Conservation (phyloP, 306 rosid genomes). For the Castanospermum australe region DNA sequence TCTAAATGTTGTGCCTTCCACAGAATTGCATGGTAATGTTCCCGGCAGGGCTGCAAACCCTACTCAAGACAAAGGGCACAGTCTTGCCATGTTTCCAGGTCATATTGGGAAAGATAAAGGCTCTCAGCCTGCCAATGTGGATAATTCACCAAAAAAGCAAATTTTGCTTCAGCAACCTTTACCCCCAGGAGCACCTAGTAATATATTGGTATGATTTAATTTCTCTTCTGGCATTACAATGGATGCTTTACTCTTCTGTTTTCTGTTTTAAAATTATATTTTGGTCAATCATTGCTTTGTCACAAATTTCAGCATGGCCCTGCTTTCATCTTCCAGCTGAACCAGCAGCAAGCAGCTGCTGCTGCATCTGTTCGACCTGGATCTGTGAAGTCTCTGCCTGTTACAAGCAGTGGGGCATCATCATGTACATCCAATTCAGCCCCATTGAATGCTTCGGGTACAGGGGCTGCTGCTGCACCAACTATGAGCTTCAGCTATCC, state of each 20-base stretch:
- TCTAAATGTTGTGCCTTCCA: slow-evolving; percentile 52
- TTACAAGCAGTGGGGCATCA: slow-evolving; percentile 49
- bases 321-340: slow-evolving; percentile 81
- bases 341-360: slow-evolving; percentile 88
- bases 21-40: slow-evolving; percentile 67
- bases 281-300: neutral
- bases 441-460: slow-evolving; percentile 36
- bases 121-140: slow-evolving; percentile 58
- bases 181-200: slow-evolving; percentile 85
- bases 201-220: slow-evolving; percentile 60
- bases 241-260: too few species aligned
- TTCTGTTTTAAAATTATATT: neutral
- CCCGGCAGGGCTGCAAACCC: slow-evolving; percentile 48
- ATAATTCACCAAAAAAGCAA: slow-evolving; percentile 75
- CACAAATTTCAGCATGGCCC: slow-evolving; percentile 74
- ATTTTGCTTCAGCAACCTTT: slow-evolving; percentile 77
- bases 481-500: slow-evolving; percentile 91
- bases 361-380: slow-evolving; percentile 77
- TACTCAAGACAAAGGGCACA: slow-evolving; percentile 75
- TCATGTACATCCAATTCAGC: slow-evolving; percentile 45
- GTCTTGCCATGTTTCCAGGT: slow-evolving; percentile 56
- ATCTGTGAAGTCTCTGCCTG: slow-evolving; percentile 64
- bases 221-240: neutral
- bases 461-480: slow-evolving; percentile 55
- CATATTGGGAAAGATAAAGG: slow-evolving; percentile 72